Evolutionary conservation across 2,329 filamentous ascomycete genomes (phyloP).

Genomic region (Colletotrichum musicola): DNA sequence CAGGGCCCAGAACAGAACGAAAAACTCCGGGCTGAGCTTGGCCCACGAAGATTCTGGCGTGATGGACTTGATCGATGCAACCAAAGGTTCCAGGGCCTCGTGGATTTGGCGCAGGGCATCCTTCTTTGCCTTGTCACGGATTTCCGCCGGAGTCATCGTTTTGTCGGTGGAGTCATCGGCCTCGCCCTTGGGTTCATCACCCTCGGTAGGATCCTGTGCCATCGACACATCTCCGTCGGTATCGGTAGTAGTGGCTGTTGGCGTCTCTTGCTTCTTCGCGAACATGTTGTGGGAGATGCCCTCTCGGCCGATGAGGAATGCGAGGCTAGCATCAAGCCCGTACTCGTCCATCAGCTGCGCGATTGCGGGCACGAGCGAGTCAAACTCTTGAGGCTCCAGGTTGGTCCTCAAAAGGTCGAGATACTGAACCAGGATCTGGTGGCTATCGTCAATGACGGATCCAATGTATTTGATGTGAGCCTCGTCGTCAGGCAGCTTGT

Average conservation of each 20-base stretch:
- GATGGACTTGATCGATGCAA: slow-evolving; percentile 73
- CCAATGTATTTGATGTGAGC: slow-evolving; percentile 91
- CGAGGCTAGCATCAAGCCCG: slow-evolving; percentile 82
- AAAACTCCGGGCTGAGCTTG: slow-evolving; percentile 83
- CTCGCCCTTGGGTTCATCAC: slow-evolving; percentile 43
- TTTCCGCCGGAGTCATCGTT: slow-evolving; percentile 43
- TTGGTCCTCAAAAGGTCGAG: slow-evolving; percentile 89
- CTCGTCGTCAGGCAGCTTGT: slow-evolving; percentile 76
- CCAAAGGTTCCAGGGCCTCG: slow-evolving; percentile 79
- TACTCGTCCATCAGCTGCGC: slow-evolving; percentile 80
- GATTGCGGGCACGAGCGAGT: slow-evolving; percentile 81
- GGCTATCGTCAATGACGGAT: slow-evolving; percentile 90
- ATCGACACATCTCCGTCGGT: slow-evolving; percentile 71
- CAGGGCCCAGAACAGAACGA: slow-evolving; percentile 92
- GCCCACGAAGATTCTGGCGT: slow-evolving; percentile 75
- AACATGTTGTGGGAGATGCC: slow-evolving; percentile 78
- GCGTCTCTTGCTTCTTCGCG: slow-evolving; percentile 43
- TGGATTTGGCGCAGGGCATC: slow-evolving; percentile 66
- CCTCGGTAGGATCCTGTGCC: no score
- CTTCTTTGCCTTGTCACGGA: slow-evolving; percentile 50
- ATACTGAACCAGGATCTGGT: slow-evolving; percentile 87
- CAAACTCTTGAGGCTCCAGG: slow-evolving; percentile 80
- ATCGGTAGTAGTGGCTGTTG: slow-evolving; percentile 52
- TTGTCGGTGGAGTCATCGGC: slow-evolving; percentile 47
- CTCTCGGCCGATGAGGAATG: slow-evolving; percentile 85